These are phyloP conservation scores for Penicillium vulpinum DNA, from an alignment of 2,329 filamentous ascomycete genomes.

Conservation along the genomic window DNA sequence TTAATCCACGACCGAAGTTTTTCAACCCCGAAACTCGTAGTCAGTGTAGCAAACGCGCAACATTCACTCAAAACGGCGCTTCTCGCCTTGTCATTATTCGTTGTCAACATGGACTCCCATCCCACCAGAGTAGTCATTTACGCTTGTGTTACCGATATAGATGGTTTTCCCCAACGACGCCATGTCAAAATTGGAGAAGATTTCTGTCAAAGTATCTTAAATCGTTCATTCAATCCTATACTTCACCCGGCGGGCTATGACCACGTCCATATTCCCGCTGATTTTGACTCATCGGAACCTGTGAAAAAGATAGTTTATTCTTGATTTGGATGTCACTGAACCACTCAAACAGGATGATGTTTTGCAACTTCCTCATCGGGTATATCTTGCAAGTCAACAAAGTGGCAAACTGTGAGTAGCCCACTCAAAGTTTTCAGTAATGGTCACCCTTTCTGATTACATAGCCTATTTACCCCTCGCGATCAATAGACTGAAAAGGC, in stretches of 20 bases:
- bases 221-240: slow-evolving; percentile 14
- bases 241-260: slow-evolving; percentile 19
- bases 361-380: slow-evolving; percentile 17
- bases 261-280: slow-evolving; percentile 22
- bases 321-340: slow-evolving; percentile 17
- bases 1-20: neutral
- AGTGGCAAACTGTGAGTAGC: slow-evolving; percentile 17
- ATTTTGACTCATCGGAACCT: slow-evolving; percentile 18
- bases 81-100: neutral
- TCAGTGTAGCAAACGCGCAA: neutral
- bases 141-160: slow-evolving; percentile 21
- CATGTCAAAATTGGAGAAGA: slow-evolving; percentile 18
- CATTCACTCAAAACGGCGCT: neutral
- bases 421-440: too few species aligned
- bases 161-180: slow-evolving; percentile 19
- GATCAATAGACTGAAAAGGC: slow-evolving; percentile 16
- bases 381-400: slow-evolving; percentile 23
- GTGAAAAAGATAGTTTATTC: slow-evolving; percentile 23
- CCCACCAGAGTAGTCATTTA: slow-evolving; percentile 17
- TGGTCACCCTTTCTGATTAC: neutral
- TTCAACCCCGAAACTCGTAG: neutral
- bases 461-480: slow-evolving; percentile 18
- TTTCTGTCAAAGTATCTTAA: slow-evolving; percentile 13
- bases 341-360: slow-evolving; percentile 11
- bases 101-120: neutral